These are phyloP conservation scores for Polytolypa hystricis DNA, from an alignment of 2,329 filamentous ascomycete genomes.

Conservation along the genomic window DNA sequence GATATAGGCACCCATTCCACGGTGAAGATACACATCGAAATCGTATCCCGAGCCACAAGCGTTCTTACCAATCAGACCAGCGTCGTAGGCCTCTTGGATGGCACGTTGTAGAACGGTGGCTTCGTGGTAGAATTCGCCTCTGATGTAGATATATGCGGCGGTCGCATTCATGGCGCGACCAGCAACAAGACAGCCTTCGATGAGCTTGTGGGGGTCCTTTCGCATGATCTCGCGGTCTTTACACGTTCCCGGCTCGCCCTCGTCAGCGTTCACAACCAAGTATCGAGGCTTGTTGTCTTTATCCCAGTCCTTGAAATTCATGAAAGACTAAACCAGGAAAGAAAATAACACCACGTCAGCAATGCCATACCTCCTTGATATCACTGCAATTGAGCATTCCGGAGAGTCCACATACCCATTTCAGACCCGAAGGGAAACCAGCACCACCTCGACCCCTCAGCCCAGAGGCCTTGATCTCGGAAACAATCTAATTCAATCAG, in stretches of 20 bases:
- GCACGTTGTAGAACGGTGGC: conserved; percentile 85
- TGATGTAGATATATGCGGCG: conserved; percentile 98
- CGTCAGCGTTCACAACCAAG: conserved; percentile 94
- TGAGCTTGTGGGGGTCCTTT: conserved; percentile 97
- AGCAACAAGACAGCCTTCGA: conserved; percentile 92
- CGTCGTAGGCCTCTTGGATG: conserved; percentile 95
- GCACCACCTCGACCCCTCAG: conserved; percentile 92
- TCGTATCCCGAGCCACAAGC: conserved; percentile 94
- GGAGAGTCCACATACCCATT: conserved; percentile 64
- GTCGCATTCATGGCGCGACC: conserved; percentile 98
- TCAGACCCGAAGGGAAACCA: conserved; percentile 94
- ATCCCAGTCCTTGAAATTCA: conserved; percentile 99
- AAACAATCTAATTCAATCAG: conserved; percentile 59
- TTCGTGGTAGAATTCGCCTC: conserved; percentile 95
- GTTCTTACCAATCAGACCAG: conserved; percentile 94
- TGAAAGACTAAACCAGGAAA: conserved; percentile 62
- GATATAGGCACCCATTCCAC: conserved; percentile 93
- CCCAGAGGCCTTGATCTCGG: conserved; percentile 92
- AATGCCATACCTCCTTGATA: not conserved
- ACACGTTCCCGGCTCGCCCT: conserved; percentile 97
- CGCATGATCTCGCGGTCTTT: conserved; percentile 99
- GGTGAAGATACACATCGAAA: conserved; percentile 94
- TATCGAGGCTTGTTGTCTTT: conserved; percentile 95
- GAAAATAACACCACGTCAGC: too few relatives aligned
- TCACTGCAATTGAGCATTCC: conserved; percentile 1